Evolutionary conservation across 352 stramenopile species (phyloP), one percentile per base, ranked within the genome.

Genomic region (Pythium chondricola): DNA sequence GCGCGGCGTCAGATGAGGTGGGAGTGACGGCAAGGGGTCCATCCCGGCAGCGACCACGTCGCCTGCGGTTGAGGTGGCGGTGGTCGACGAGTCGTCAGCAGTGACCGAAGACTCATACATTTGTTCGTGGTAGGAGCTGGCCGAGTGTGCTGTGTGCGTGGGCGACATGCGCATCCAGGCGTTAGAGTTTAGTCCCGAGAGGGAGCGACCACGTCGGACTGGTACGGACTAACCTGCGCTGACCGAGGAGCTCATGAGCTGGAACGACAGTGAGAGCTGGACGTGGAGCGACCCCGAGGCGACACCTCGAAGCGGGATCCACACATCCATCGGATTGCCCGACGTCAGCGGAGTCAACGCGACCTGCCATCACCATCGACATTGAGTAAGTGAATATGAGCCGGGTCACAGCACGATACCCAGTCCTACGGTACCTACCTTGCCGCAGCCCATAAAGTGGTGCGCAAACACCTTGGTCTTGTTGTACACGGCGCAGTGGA

Each of bases 401-500:
- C n/a, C n/a, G n/a, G n/a, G n/a, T n/a, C n/a, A n/a, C n/a, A n/a
- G n/a, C n/a, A n/a, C n/a, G n/a, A n/a, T n/a, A n/a, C n/a, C n/a
- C n/a, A 10, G 33, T 39, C 5, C 33, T 7, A 7, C 9, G n/a
- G 16, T 18, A 39, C 5, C 31, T 58, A 86, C 78, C 66, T 74
- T 72, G 36, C 67, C 62, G 53, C 65, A 66, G 11, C 80, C 80
- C 80, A 89, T 83, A 35, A 88, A 86, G 39, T 85, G 65, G 45
- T 92, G 80, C n/a, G 58, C 68, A 31, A 87, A 52, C 44, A 92
- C 48, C 51, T 84, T 87, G 58, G 77, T 89, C 57, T 89, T 89
- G 57, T 92, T 74, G 55, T 75, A 92, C 13, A 88, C 65, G 1
- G 75, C 69, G 32, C 72, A 88, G 33, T 68, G 61, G 29, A 89